These are phyloP conservation scores for Coniferiporia sulphurascens DNA, from an alignment of 1,284 basidiomycete species.

Conservation along the genomic window DNA sequence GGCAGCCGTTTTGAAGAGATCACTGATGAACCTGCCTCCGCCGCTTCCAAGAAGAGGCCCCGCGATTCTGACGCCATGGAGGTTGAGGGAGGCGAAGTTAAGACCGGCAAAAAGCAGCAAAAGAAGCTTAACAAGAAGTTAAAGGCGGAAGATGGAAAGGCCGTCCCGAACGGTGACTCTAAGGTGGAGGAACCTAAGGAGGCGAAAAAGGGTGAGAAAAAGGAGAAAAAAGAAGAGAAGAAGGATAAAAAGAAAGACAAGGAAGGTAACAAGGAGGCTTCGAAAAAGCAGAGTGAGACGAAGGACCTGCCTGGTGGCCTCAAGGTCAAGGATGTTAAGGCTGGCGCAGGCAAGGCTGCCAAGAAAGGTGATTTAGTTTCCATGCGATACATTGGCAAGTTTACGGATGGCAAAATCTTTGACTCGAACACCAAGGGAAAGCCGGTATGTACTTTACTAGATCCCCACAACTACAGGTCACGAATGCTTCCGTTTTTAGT, in stretches of 20 bases:
- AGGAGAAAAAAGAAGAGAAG: conserved; percentile 31
- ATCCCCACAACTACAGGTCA: background rate
- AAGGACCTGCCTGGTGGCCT: conserved; percentile 37
- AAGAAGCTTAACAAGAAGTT: conserved; percentile 75
- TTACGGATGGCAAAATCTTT: conserved; percentile 81
- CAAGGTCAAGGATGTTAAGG: conserved; percentile 51
- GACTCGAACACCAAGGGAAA: conserved; percentile 88
- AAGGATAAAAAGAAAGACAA: conserved; percentile 38
- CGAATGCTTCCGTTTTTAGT: conserved; percentile 37
- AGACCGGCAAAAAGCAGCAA: conserved; percentile 49
- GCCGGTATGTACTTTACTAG: conserved; percentile 49
- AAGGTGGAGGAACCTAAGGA: conserved; percentile 28
- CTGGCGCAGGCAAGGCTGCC: conserved; percentile 42
- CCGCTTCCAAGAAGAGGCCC: conserved; percentile 16
- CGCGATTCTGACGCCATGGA: conserved; percentile 35
- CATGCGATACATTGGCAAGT: conserved; percentile 91
- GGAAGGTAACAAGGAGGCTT: conserved; percentile 39
- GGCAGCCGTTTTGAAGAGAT: conserved; percentile 60
- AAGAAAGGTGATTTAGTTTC: conserved; percentile 82
- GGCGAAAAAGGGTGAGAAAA: conserved; percentile 37
- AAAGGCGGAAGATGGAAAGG: conserved; percentile 58
- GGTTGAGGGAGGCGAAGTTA: conserved; percentile 34
- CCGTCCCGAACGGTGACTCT: conserved; percentile 35
- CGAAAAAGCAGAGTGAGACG: conserved; percentile 29
- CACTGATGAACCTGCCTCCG: conserved; percentile 25